Base-by-base conservation (phyloP, 371 early-diverging fungal genomes). In the Dentiscutata heterogama region DNA sequence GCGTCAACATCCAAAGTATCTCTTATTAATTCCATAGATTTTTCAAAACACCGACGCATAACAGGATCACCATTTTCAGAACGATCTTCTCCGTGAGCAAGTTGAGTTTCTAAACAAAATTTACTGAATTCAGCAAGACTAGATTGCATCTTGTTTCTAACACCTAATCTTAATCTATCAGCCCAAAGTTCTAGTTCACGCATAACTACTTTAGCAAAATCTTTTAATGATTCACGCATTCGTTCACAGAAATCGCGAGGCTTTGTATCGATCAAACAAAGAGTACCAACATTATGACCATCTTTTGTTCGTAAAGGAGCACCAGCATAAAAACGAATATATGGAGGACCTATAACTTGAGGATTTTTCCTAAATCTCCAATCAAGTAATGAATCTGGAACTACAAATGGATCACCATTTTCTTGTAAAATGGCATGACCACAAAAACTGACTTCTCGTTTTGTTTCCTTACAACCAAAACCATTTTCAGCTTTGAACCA, bases 131-230 rank as follows among this genome's bases (percentile, higher is more conserved):
- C 81, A 4, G 79, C 78, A 50, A 82, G 31, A 35, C 51, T 61
- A 22, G 56, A 11, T 29, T 80, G 82, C 82, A 82, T 86, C 7
- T 85, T 82, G 60, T 86, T 86, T 39, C 85, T 82, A 27, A 84
- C 82, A 51, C 85, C 82, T 25, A 86, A 82, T 53, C 84, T 84
- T 35, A 86, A 83, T 51, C 84, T 84, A 60, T 87, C 87, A 64
- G 85, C 82, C 87, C 87, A 87, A 16, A 87, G 74, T 73, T 87
- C 86, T 83, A 87, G 84, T 71, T 87, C 87, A 6, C 86, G 71
- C 86, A 87, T 85, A 3, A 86, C 86, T 11, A 84, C 85, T 10
- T 85, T 83, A 0, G 87, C 86, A 76, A 86, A 87, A 39, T 87
- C 86, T 46, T 83, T 63, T 39, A 87, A 76, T 18, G 82, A 71